Base-by-base conservation (phyloP, 176 grass and related monocot species). In the Rhynchospora pubera region DNA sequence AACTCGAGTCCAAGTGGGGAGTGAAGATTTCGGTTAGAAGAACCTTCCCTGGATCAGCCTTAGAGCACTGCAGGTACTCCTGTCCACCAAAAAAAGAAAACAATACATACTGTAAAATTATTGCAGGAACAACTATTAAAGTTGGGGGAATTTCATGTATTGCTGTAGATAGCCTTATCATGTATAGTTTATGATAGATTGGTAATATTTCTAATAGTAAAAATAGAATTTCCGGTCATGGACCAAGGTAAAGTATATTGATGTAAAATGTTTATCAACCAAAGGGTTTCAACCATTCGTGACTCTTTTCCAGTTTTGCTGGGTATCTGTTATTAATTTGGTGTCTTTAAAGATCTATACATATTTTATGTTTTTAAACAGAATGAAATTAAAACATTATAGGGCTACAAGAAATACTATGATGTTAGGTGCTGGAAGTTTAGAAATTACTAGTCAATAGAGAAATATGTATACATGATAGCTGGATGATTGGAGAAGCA, bases 1-100 rank as follows among this genome's bases (percentile, higher is more conserved):
- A 62, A 85, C 89, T 98, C 22, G 95, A 98, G 59, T 92, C 95
- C 61, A 98, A 94, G 66, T 98, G 95, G 95, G 90, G 89, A 9
- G 84, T 87, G 83, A 91, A 88, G 82, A 91, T 98, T 78, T 53
- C 77, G 68, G 84, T 98, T 5, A 68, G 83, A 52, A 94, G 89
- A 87, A 77, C 88, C 78, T 98, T 98, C 73, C 86, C 63, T 57
- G 95, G 95, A 87, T 98, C 92, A 89, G 82, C 83, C 50, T 87
- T 98, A 83, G 95, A 94, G 68, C 87, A 91, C 83, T 91, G 80
- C 83, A 98, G 95, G 95, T 98, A 79, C 51, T 16, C 44, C 22
- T 23, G 9, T 73, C 46, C 48, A 26, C 32, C 1, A 13, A n/a
- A 52, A 74, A 50, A 23, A 74, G 24, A 12, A 73, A 72, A 73